Percentiles rank a stretch among this genome's conserved stretches.
phyloP scores from a whole-genome alignment of 148 eudicot genomes.

The Fagopyrum esculentum region DNA sequence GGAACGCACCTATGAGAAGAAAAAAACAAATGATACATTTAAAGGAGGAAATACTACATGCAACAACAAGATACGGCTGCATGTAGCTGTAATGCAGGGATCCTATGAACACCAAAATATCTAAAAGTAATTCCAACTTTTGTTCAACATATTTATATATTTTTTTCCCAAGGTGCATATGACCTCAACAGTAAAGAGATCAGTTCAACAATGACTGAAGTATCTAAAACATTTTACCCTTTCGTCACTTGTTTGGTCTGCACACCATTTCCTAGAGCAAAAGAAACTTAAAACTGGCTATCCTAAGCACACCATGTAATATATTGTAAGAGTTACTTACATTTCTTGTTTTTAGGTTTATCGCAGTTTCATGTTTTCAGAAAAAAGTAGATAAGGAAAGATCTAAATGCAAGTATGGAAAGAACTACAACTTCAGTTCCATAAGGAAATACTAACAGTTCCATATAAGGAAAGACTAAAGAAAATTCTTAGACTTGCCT shows the following conservation, averaged over 20 bases:
- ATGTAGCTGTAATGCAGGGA: not conserved
- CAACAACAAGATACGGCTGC: not conserved
- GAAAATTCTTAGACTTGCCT: conserved; percentile 34
- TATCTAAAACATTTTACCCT: too few relatives aligned
- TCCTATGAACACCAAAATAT: not conserved
- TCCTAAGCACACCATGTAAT: not conserved
- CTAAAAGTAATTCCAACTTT: conserved; percentile 1
- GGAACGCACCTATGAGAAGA: conserved; percentile 66
- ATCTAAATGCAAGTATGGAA: too few relatives aligned
- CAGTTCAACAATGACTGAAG: too few relatives aligned
- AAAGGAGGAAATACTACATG: not conserved
- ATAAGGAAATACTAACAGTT: not conserved
- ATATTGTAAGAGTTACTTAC: not conserved
- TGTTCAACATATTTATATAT: not conserved
- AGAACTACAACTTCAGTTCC: too few relatives aligned
- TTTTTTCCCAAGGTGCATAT: too few relatives aligned
- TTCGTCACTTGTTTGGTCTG: too few relatives aligned
- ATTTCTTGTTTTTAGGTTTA: not conserved
- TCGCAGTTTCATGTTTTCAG: too few relatives aligned
- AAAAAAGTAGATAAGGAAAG: too few relatives aligned
- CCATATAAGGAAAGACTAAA: not conserved
- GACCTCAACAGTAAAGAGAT: too few relatives aligned
- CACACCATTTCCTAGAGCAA: not conserved
- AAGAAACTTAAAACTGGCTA: not conserved
- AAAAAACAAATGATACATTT: conserved; percentile 9